Base-by-base conservation (phyloP, 176 grass and related monocot species). In the Urochloa ruziziensis region DNA sequence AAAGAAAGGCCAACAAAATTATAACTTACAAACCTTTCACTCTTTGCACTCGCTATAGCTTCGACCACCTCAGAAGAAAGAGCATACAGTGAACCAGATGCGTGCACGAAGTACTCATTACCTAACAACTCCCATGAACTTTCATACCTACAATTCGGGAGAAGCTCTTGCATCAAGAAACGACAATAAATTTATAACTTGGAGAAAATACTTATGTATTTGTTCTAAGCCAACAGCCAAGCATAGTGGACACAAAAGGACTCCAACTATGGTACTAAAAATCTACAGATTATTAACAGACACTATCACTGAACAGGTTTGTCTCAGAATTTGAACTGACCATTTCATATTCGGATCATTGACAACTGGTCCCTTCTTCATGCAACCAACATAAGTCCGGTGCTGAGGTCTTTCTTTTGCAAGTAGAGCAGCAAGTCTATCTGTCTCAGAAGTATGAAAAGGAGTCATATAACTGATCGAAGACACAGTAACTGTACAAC, bases 291-390 rank as follows among this genome's bases (percentile, higher is more conserved):
- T 56, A 36, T 23, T 56, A 34, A 53, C 33, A 75, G 4, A 74
- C 57, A 92, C 67, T 16, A 39, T 75, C n/a, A 75, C 14, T 48
- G 49, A 69, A 61, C 28, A 84, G 42, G 24, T 5, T 74, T 68
- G 14, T 64, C 27, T 43, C 73, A 72, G 27, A 62, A 53, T 75
- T 78, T 36, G 35, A 70, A 83, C 56, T 65, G 46, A 98, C 96
- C 96, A 99, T 86, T 94, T 91, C 91, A 92, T 81, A 76, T 99
- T 94, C 70, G 89, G 96, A 71, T 99, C 91, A 76, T 62, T 99
- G 77, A 99, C 83, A 62, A 99, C 96, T 83, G 96, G 96, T 35
- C 96, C 96, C 74, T 94, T 99, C 74, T 94, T 99, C 96, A 99
- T 99, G 88, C 96, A 99, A 83, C 96, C 96, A 85, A 96, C 83